These are phyloP conservation scores for Zymoseptoria brevis DNA, from an alignment of 2,329 filamentous ascomycete genomes.

Conservation along the genomic window DNA sequence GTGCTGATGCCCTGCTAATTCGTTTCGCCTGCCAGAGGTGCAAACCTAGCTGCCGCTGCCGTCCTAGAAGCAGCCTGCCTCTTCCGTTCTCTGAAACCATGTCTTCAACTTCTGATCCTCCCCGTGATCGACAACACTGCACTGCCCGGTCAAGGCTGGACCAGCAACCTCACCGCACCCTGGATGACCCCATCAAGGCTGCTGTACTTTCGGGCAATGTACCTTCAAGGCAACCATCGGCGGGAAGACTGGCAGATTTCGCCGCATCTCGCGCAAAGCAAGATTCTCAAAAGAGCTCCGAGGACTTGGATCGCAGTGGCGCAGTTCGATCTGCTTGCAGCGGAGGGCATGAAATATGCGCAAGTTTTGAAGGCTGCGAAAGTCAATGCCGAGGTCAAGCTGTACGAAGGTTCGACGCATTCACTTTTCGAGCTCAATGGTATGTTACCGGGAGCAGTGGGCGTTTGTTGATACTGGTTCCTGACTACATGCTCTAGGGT, in stretches of 20 bases:
- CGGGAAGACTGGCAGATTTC: slow-evolving; percentile 17
- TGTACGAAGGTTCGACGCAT: slow-evolving; percentile 16
- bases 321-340: slow-evolving; percentile 14
- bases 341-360: slow-evolving; percentile 14
- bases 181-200: slow-evolving; percentile 14
- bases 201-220: slow-evolving; percentile 17
- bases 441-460: neutral
- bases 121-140: slow-evolving; percentile 16
- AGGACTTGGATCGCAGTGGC: slow-evolving; percentile 16
- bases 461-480: neutral
- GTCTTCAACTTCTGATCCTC: slow-evolving; percentile 12
- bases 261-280: slow-evolving; percentile 13
- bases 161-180: slow-evolving; percentile 12
- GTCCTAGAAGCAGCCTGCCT: slow-evolving; percentile 17
- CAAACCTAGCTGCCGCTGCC: slow-evolving; percentile 13
- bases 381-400: slow-evolving; percentile 11
- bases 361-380: slow-evolving; percentile 8
- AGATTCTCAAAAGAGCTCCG: slow-evolving; percentile 13
- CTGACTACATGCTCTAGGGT: neutral
- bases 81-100: slow-evolving; percentile 12
- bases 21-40: slow-evolving; percentile 5
- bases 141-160: slow-evolving; percentile 15
- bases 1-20: neutral
- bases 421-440: slow-evolving; percentile 13
- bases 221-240: slow-evolving; percentile 7